Evolutionary conservation across 1,284 basidiomycete genomes (phyloP).

Genomic region (Ceratobasidium sp.): DNA sequence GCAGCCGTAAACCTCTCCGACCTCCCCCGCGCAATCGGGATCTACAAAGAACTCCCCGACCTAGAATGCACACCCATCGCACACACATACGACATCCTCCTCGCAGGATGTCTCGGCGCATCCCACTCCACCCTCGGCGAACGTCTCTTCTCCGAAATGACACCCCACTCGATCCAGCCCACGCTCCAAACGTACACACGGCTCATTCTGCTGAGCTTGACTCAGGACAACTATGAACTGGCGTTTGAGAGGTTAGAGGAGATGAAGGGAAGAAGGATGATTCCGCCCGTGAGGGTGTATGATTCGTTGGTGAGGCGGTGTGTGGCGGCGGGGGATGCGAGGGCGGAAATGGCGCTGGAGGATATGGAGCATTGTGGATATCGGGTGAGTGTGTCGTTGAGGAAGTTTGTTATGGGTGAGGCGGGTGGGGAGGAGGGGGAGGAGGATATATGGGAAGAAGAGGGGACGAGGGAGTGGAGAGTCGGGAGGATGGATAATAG

Average conservation of each 20-base stretch:
- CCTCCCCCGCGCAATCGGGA: conserved; percentile 78
- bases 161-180: conserved; percentile 63
- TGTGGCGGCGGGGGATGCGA: conserved; percentile 64
- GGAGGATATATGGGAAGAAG: too few species aligned
- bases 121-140: conserved; percentile 70
- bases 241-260: conserved; percentile 89
- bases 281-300: conserved; percentile 70
- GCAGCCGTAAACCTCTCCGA: conserved; percentile 72
- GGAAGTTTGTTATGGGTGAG: conserved; percentile 39
- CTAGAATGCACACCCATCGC: conserved; percentile 67
- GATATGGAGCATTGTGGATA: conserved; percentile 72
- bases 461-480: neutral
- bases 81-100: conserved; percentile 75
- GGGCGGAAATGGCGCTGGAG: conserved; percentile 72
- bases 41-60: conserved; percentile 71
- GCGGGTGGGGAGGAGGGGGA: neutral
- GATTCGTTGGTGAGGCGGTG: conserved; percentile 70
- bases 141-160: conserved; percentile 66
- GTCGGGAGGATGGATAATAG: neutral
- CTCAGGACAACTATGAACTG: conserved; percentile 79
- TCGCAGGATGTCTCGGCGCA: conserved; percentile 69
- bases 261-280: conserved; percentile 73
- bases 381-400: conserved; percentile 52
- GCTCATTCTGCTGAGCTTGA: conserved; percentile 74
- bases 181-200: conserved; percentile 70